Evolutionary conservation across 306 rosid species (phyloP).

Genomic region (Castanea sativa): DNA sequence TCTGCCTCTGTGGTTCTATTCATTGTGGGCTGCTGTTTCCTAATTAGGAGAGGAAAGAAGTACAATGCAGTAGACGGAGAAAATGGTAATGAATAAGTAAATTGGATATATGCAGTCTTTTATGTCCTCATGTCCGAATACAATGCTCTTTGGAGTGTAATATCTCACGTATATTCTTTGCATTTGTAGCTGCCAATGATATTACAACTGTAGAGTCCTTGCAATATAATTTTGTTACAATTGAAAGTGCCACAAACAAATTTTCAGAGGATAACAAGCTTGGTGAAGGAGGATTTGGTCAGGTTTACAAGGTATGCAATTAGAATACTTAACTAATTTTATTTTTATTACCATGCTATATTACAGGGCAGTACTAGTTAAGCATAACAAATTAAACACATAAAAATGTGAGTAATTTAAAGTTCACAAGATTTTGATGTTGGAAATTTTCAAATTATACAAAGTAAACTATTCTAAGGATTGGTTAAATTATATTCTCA

Average conservation of each 20-base stretch:
- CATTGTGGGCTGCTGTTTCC: slow-evolving; percentile 7
- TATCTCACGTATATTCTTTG: neutral
- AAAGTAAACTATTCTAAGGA: neutral
- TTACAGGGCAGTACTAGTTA: too few species aligned
- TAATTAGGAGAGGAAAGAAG: slow-evolving; percentile 18
- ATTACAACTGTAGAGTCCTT: slow-evolving; percentile 8
- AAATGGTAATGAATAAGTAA: slow-evolving; percentile 6
- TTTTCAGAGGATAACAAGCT: slow-evolving; percentile 22
- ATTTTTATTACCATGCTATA: too few species aligned
- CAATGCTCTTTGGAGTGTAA: neutral
- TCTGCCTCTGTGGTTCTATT: slow-evolving; percentile 5
- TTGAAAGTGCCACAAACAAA: slow-evolving; percentile 22
- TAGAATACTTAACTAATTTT: too few species aligned
- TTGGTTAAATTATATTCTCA: neutral
- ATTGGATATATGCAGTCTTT: neutral
- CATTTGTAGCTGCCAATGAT: neutral
- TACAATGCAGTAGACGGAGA: neutral
- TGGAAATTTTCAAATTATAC: neutral
- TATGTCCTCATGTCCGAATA: neutral
- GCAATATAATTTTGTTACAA: slow-evolving; percentile 22
- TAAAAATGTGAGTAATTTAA: neutral
- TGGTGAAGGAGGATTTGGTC: slow-evolving; percentile 35
- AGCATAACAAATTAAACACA: neutral
- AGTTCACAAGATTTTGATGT: neutral
- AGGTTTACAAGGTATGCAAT: slow-evolving; percentile 21